Evolutionary conservation across 208 protist genomes (phyloP).

Genomic region (Trypanosoma conorhini): DNA sequence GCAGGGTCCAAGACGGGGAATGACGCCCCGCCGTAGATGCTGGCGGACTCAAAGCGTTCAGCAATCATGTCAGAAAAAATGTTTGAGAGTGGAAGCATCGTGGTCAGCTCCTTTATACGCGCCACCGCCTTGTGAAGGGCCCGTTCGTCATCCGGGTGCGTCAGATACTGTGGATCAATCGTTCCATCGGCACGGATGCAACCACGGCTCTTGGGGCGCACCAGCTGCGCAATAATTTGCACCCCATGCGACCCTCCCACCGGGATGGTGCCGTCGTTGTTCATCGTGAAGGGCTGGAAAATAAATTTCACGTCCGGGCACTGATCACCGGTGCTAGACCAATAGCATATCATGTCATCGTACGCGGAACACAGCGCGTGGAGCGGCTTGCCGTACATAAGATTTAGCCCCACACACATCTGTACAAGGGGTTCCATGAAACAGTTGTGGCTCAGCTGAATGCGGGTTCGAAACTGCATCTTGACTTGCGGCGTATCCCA

Average conservation of each 20-base stretch:
- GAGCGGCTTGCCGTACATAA: constrained; percentile 38
- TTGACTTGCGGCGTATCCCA: constrained; percentile 83
- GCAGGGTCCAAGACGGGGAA: constrained; percentile 48
- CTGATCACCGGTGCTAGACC: constrained; percentile 47
- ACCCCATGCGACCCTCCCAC: constrained; percentile 60
- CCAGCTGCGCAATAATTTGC: constrained; percentile 69
- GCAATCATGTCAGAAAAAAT: constrained; percentile 47
- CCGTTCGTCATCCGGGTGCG: constrained; percentile 44
- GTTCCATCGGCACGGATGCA: constrained; percentile 46
- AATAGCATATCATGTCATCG: constrained; percentile 77
- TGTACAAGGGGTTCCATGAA: constrained; percentile 67
- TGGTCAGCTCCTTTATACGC: constrained; percentile 61
- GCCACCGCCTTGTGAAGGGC: constrained; percentile 47
- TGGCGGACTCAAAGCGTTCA: constrained; percentile 64
- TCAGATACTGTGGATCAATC: constrained; percentile 73
- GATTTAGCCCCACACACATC: constrained; percentile 36
- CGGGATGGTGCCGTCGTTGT: constrained; percentile 65
- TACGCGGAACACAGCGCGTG: constrained; percentile 66
- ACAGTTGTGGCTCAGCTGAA: constrained; percentile 72
- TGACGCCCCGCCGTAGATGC: constrained; percentile 65
- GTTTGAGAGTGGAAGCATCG: constrained; percentile 43
- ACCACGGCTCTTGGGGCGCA: constrained; percentile 70
- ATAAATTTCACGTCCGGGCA: constrained; percentile 67
- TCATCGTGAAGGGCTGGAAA: constrained; percentile 85
- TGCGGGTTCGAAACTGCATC: constrained; percentile 70